Conservation (phyloP, 1,284 basidiomycete species). For the Paramarasmius palmivorus region DNA sequence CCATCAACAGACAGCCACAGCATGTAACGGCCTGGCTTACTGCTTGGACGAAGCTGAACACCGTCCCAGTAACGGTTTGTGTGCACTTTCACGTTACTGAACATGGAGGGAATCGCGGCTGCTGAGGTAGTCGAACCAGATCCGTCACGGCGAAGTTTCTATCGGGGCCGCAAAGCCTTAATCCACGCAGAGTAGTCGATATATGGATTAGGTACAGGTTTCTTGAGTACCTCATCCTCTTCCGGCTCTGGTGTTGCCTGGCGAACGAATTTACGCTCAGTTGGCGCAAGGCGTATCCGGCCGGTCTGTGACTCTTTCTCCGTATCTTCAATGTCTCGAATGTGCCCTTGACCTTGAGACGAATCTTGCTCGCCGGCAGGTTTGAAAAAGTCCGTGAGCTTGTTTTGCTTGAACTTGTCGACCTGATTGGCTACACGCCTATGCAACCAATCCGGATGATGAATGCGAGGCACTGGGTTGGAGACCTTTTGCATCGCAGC, state of each 20-base stretch:
- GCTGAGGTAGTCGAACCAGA: slow-evolving; percentile 32
- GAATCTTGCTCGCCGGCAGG: slow-evolving; percentile 38
- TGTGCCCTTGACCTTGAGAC: slow-evolving; percentile 29
- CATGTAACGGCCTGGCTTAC: slow-evolving; percentile 81
- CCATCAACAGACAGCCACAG: slow-evolving; percentile 90
- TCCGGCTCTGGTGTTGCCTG: slow-evolving; percentile 41
- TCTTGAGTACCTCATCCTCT: slow-evolving; percentile 29
- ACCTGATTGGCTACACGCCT: slow-evolving; percentile 86
- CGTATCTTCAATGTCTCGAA: slow-evolving; percentile 14
- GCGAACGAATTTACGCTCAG: slow-evolving; percentile 49
- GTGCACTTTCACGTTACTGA: slow-evolving; percentile 70
- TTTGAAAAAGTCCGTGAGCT: slow-evolving; percentile 94
- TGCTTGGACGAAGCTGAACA: slow-evolving; percentile 83
- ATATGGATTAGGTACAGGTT: slow-evolving; percentile 58
- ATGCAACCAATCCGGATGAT: slow-evolving; percentile 97
- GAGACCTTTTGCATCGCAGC: slow-evolving; percentile 97
- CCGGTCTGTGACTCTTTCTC: slow-evolving; percentile 19
- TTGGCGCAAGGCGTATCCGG: slow-evolving; percentile 53
- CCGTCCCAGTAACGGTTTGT: slow-evolving; percentile 87
- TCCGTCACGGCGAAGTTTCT: slow-evolving; percentile 67
- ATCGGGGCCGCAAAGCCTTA: slow-evolving; percentile 76
- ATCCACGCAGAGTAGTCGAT: slow-evolving; percentile 82
- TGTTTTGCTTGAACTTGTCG: slow-evolving; percentile 98
- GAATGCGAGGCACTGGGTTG: slow-evolving; percentile 95
- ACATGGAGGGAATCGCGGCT: slow-evolving; percentile 71